These are phyloP conservation scores for Phyllosticta citribraziliensis DNA, from an alignment of 2,329 filamentous ascomycete genomes.

Conservation along the genomic window DNA sequence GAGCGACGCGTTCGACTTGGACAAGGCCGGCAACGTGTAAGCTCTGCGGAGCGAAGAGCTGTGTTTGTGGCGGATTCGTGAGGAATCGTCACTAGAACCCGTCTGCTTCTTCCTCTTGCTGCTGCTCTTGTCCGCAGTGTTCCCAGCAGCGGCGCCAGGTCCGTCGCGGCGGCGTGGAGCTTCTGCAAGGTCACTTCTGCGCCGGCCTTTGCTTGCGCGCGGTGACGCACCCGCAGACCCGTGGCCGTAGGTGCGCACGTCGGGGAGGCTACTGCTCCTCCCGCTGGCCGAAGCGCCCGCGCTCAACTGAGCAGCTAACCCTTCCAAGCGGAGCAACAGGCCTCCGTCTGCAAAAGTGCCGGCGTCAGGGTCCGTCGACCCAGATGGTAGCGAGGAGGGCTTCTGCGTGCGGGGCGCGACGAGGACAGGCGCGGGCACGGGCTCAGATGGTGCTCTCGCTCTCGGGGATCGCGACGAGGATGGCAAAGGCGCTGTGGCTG, in stretches of 20 bases:
- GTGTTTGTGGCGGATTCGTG: conserved; percentile 17
- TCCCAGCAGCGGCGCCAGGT: neutral
- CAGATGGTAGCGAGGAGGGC: neutral
- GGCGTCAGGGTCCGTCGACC: neutral
- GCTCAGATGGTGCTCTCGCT: neutral
- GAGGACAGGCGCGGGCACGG: neutral
- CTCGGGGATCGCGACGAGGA: neutral
- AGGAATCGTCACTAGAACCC: neutral
- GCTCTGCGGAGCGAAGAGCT: conserved; percentile 25
- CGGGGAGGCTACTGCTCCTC: neutral
- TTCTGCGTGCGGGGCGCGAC: neutral
- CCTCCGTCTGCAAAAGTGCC: neutral
- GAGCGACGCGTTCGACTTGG: conserved; percentile 34
- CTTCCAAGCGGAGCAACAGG: neutral
- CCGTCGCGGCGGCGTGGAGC: neutral
- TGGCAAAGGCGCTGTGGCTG: neutral
- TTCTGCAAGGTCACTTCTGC: neutral
- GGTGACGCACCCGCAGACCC: neutral
- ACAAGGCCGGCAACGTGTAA: conserved; percentile 19
- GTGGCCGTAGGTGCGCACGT: neutral
- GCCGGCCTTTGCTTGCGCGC: neutral
- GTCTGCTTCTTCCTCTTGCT: neutral
- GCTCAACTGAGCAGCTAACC: neutral
- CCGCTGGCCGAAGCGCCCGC: neutral
- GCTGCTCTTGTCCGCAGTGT: neutral